Evolutionary conservation across 2,329 filamentous ascomycete genomes (phyloP).

Genomic region (Monilinia laxa): DNA sequence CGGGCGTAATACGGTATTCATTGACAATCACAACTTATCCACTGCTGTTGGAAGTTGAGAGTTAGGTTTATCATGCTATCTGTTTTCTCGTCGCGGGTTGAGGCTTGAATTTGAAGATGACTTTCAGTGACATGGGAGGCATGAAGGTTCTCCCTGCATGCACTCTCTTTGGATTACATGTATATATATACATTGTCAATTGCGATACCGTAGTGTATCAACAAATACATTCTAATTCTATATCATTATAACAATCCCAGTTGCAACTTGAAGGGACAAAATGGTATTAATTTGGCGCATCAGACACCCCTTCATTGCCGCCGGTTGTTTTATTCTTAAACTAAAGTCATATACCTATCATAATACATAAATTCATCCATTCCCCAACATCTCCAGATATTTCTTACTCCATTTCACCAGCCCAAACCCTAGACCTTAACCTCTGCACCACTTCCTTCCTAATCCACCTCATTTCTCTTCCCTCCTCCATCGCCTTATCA

Average conservation of each 20-base stretch:
- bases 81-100: too few species aligned
- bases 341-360: constrained; percentile 3
- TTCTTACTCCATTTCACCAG: constrained; percentile 33
- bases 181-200: too few species aligned
- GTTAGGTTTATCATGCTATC: too few species aligned
- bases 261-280: neutral
- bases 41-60: too few species aligned
- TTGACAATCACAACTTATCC: too few species aligned
- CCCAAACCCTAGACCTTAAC: constrained; percentile 53
- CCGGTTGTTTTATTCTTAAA: neutral
- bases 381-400: neutral
- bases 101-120: too few species aligned
- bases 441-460: constrained; percentile 55
- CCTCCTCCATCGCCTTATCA: constrained; percentile 48
- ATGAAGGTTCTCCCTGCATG: neutral
- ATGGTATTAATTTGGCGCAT: neutral
- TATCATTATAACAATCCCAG: neutral
- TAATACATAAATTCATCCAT: constrained; percentile 20
- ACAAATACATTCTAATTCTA: neutral
- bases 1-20: too few species aligned
- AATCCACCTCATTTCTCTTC: constrained; percentile 51
- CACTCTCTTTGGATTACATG: too few species aligned
- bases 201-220: neutral
- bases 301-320: neutral
- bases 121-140: too few species aligned